phyloP scores from a whole-genome alignment of 257 asterid species.

The Verbascum thapsus region DNA sequence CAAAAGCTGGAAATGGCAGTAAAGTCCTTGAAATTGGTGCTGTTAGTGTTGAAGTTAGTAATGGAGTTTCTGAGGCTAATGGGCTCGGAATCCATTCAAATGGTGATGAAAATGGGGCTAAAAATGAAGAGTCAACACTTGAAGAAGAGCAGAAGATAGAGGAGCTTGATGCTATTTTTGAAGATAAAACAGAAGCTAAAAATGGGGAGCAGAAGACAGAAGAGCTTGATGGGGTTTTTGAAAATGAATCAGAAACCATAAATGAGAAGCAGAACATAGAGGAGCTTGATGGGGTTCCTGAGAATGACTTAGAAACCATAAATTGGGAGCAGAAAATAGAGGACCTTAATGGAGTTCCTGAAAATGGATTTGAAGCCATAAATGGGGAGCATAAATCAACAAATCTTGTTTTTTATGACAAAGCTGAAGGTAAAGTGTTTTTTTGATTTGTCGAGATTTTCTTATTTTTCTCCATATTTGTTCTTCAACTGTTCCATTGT shows the following conservation, averaged over 20 bases:
- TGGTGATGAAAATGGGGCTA: conserved; percentile 34
- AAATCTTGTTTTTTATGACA: conserved; percentile 57
- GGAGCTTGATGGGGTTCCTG: conserved; percentile 19
- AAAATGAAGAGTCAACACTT: conserved; percentile 28
- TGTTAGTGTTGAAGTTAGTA: conserved; percentile 21
- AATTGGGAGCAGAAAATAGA: conserved; percentile 23
- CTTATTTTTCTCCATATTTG: background rate
- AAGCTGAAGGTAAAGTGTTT: conserved; percentile 49
- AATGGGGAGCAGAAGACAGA: conserved; percentile 24
- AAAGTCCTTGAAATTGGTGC: background rate
- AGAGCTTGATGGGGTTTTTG: conserved; percentile 26
- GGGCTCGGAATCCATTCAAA: conserved; percentile 29
- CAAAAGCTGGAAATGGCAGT: conserved; percentile 36
- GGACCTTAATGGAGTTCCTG: conserved; percentile 34
- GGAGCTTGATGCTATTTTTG: conserved; percentile 17
- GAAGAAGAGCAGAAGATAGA: conserved; percentile 19
- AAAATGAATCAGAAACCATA: too few species aligned
- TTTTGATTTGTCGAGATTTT: conserved; percentile 26
- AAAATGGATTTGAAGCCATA: conserved; percentile 30
- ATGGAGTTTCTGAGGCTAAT: conserved; percentile 32
- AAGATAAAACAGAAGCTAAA: conserved; percentile 11
- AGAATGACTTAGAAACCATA: conserved; percentile 14
- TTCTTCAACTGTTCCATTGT: background rate
- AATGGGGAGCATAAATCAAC: conserved; percentile 36
- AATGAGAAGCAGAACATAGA: conserved; percentile 1